Conservation (phyloP, 176 grass and related monocot species). For the Cenchrus americanus region DNA sequence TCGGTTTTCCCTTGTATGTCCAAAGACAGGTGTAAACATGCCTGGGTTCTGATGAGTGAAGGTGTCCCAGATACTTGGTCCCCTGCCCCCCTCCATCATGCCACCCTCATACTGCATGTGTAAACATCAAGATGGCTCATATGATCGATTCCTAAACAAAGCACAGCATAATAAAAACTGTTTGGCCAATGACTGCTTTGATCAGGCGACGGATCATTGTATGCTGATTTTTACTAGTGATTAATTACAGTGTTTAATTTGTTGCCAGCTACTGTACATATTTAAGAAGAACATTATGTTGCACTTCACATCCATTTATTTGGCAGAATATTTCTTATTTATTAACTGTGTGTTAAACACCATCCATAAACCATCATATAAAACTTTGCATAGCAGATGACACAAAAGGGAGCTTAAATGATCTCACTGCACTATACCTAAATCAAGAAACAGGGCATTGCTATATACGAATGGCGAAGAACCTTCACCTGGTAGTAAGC, state of each 20-base stretch:
- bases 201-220: neutral
- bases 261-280: neutral
- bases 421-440: neutral
- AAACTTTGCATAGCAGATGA: neutral
- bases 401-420: neutral
- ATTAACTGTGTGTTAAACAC: too few relatives aligned
- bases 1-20: neutral
- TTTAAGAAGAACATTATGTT: too few relatives aligned
- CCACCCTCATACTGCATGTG: constrained; percentile 54
- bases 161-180: neutral
- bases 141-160: neutral
- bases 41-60: constrained; percentile 45
- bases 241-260: neutral
- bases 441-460: neutral
- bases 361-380: neutral
- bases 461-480: neutral
- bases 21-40: neutral
- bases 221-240: neutral
- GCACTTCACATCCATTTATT: neutral
- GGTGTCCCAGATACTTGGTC: constrained; percentile 57
- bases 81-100: constrained; percentile 39
- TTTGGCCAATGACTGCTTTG: neutral
- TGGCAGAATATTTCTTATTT: neutral
- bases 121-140: neutral
- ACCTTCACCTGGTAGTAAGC: constrained; percentile 37